Base-by-base conservation (phyloP, 108 stramenopile genomes). In the Nitzschia sp. region DNA sequence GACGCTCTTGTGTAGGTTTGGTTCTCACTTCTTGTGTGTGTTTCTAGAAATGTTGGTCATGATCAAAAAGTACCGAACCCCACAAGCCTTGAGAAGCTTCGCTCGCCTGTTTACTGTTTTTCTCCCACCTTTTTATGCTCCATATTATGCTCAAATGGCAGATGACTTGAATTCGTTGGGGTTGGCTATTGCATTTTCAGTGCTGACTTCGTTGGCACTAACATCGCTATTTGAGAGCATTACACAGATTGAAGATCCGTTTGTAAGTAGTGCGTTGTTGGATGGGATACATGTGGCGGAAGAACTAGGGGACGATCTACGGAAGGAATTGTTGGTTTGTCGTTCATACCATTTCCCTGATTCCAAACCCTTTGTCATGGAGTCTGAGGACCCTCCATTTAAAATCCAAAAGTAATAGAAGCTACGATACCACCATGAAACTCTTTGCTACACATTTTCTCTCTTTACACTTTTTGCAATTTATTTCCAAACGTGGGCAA, bases 61-160 rank as follows among this genome's bases (percentile, higher is more conserved):
- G 71, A 80, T 89, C 68, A 92, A 92, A 63, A 71, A 55, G 10
- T 92, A 92, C 52, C 82, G 91, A 20, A 92, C 91, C 10, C 91
- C 91, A 19, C 86, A 88, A 57, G 86, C 85, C 5, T 44, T 92
- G 25, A 62, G 91, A 50, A 78, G 84, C 50, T 92, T 92, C 61
- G 84, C 75, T 11, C 60, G 88, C 34, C 40, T 92, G 6, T 92
- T 88, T 59, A 75, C 82, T 17, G 68, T 86, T 7, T 58, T 86
- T 10, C 60, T 87, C 22, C 87, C 91, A 6, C 81, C 87, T 0
- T 87, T 92, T 53, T 86, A 84, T 41, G 82, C 85, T 40, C 88
- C 91, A 0, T 82, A 78, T 22, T 92, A 81, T 69, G 88, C 84
- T 17, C 77, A 89, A 67, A 67, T 92, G 44, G 86, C 86, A 24